Evolutionary conservation across 2,329 filamentous ascomycete species (phyloP), one percentile per base, ranked within the genome.

Genomic region (Neonectria coccinea): DNA sequence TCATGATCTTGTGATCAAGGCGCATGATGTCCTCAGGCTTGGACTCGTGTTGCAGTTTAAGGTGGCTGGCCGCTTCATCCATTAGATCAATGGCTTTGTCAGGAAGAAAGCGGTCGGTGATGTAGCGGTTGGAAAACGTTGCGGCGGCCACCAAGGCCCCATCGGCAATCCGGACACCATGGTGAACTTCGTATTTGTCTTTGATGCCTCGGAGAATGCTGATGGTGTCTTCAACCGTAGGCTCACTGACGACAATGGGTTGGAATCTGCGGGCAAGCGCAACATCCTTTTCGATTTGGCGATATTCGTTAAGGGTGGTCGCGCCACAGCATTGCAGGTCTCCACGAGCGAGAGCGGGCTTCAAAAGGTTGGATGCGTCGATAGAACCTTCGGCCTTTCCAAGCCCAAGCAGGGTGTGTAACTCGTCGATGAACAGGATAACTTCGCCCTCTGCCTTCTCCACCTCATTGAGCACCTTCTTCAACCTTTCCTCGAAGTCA

Each of bases 31-130:
- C 90, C 71, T 98, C 96, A 0, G 96, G 96, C 73, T 97, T 98
- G 72, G 93, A 97, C 79, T 99, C 96, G 79, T 98, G 96, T 75
- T 98, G 95, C 33, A 98, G 81, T 48, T 97, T 89, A 10, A 98
- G 83, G 22, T 94, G 93, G 65, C 92, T 97, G 1, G 95, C 94
- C 10, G 96, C 96, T 80, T 98, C 96, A 69, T 98, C 96, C 78
- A 99, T 96, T 16, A 98, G 80, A 77, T 98, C 96, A 67, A 99
- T 98, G 3, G 96, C 96, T 78, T 98, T 98, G 79, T 99, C 96
- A 0, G 96, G 96, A 1, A 98, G 83, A 79, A 97, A 98, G 2
- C 96, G 91, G 75, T 98, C 95, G 14, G 94, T 97, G 71, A 99
- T 96, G 78, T 98, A 99, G 56, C 96, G 91, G 75, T 98, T 98